Base-by-base conservation (phyloP, 805 yeast genomes). In the Pichia scutulata region DNA sequence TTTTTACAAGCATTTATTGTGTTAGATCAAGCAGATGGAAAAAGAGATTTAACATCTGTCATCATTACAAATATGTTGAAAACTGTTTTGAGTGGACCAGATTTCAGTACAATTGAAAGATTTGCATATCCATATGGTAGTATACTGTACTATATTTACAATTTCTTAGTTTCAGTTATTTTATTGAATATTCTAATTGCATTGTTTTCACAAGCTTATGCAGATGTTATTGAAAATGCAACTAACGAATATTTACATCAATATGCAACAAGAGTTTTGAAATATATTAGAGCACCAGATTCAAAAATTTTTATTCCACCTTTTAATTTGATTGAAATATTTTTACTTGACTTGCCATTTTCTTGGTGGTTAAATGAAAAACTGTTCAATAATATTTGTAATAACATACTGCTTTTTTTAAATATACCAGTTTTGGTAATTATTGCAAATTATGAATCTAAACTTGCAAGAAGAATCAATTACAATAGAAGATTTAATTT, bases 251-350 rank as follows among this genome's bases (percentile, higher is more conserved):
- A 84, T 62, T 76, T 88, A 71, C 95, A 95, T 0, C 74, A 87
- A 48, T 86, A 86, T 57, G 86, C 96, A 4, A 85, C 85, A 54
- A 87, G 89, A 71, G 87, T 95, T 0, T 73, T 89, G 57, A 75
- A 90, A 54, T 89, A 85, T 63, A 81, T 88, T 48, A 75, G 96
- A 58, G 96, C 96, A 0, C 96, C 96, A 0, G 96, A 89, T 68
- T 83, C 81, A 51, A 81, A 85, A 60, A 85, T 88, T 40, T 89
- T 80, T 63, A 89, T 87, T 24, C 92, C 96, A 5, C 96, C 96
- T 5, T 74, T 87, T 55, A 89, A 89, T 63, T 64, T 89, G 57
- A 67, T 89, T 48, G 96, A 89, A 65, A 45, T 83, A 1, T 44
- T 78, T 8, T 57, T 81, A 5, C 62, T 75, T 26, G 81, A 80